Evolutionary conservation across 169 alveolate species (phyloP).

Genomic region (Eimeria falciformis): DNA sequence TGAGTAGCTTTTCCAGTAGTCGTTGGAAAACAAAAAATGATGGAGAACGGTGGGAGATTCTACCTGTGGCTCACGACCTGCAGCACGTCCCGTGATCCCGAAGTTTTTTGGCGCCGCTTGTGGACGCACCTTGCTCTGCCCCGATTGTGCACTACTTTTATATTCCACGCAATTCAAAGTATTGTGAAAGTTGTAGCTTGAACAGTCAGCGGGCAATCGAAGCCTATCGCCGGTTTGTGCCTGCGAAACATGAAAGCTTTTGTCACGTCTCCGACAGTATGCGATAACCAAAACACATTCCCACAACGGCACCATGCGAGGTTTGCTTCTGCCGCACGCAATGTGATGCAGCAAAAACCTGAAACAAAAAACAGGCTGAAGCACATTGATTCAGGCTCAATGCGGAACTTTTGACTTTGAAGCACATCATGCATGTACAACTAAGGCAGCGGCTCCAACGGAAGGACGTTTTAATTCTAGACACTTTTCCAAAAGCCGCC

Average conservation of each 20-base stretch:
- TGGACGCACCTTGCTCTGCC: constrained; percentile 22
- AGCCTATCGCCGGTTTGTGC: constrained; percentile 42
- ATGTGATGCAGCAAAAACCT: constrained; percentile 4
- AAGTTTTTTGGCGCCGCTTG: constrained; percentile 22
- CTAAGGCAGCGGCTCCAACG: neutral
- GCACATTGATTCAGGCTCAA: neutral
- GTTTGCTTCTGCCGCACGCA: neutral
- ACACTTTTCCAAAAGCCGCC: neutral
- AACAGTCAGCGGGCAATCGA: constrained; percentile 2
- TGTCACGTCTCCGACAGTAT: constrained; percentile 1
- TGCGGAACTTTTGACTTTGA: neutral
- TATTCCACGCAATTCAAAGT: constrained; percentile 5
- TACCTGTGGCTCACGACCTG: constrained; percentile 49
- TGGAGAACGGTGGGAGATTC: neutral
- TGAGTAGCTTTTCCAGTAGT: constrained; percentile 15
- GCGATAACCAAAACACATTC: neutral
- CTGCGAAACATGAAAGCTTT: constrained; percentile 27
- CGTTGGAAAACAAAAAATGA: neutral
- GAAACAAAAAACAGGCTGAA: neutral
- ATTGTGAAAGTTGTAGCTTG: constrained; percentile 41
- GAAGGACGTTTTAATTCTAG: constrained; percentile 14
- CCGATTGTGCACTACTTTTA: constrained; percentile 1
- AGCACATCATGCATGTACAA: neutral
- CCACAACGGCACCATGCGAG: neutral
- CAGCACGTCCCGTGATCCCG: constrained; percentile 30